Evolutionary conservation across 768 basidiomycete genomes (phyloP).

Genomic region (Lanmaoa pseudosensibilis): DNA sequence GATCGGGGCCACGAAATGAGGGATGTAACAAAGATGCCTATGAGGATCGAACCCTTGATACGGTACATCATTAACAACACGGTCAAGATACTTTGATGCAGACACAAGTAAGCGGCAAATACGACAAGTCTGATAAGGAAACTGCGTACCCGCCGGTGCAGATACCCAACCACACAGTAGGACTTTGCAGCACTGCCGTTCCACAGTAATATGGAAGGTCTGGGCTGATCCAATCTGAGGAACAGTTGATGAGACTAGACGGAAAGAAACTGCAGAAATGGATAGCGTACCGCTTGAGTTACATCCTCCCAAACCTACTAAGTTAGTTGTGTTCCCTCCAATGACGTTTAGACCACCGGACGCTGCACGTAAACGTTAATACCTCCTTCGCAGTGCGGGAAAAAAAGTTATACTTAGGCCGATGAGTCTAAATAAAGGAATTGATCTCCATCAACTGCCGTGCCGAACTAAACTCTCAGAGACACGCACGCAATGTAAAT

Average conservation of each 20-base stretch:
- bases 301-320: conserved; percentile 80
- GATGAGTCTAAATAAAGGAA: conserved; percentile 53
- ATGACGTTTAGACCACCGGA: conserved; percentile 70
- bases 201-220: conserved; percentile 61
- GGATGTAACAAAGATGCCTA: conserved; percentile 81
- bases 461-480: neutral
- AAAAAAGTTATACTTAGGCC: conserved; percentile 55
- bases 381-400: neutral
- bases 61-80: conserved; percentile 82
- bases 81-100: conserved; percentile 58
- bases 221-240: conserved; percentile 41
- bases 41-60: conserved; percentile 77
- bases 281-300: conserved; percentile 42
- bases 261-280: conserved; percentile 1
- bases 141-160: conserved; percentile 73
- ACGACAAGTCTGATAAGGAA: neutral
- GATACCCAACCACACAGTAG: conserved; percentile 87
- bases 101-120: conserved; percentile 3
- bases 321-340: conserved; percentile 67
- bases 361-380: conserved; percentile 38
- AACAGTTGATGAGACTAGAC: conserved; percentile 8
- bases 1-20: conserved; percentile 88
- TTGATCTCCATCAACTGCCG: conserved; percentile 9
- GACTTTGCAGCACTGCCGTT: conserved; percentile 62
- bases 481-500: conserved; percentile 75